Conservation (phyloP, 2,329 filamentous ascomycete genomes). For the Ophiostoma angusticollis region DNA sequence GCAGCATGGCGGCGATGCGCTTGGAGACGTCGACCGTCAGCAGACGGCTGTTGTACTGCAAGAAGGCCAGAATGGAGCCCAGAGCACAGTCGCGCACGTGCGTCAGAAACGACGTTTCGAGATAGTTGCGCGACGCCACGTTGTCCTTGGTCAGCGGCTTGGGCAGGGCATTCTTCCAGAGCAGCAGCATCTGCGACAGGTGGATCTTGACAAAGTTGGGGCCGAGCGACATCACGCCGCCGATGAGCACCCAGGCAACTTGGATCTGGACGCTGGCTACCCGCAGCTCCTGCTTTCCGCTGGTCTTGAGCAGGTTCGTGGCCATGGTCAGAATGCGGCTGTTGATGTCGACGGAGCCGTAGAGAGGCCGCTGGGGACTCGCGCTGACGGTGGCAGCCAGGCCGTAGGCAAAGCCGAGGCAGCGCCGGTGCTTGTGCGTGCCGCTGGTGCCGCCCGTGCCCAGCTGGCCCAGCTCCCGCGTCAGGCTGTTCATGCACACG, state of each 20-base stretch:
- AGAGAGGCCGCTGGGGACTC: conserved; percentile 74
- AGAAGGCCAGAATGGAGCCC: conserved; percentile 79
- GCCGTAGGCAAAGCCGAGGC: conserved; percentile 83
- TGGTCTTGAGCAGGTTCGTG: conserved; percentile 83
- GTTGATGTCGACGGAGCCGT: conserved; percentile 92
- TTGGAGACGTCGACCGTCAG: conserved; percentile 91
- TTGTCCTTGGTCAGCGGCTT: conserved; percentile 92
- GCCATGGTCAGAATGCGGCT: conserved; percentile 84
- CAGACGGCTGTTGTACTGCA: conserved; percentile 84
- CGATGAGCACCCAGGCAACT: conserved; percentile 94
- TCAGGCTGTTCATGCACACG: conserved; percentile 92
- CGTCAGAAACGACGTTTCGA: conserved; percentile 85
- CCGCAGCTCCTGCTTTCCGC: conserved; percentile 77
- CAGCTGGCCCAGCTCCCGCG: conserved; percentile 69
- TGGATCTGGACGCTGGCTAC: conserved; percentile 92
- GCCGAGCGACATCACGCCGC: conserved; percentile 88
- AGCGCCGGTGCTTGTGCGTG: conserved; percentile 40
- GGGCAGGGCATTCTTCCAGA: conserved; percentile 96
- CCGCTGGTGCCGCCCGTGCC: conserved; percentile 64
- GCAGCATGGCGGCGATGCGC: conserved; percentile 83
- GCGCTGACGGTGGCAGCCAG: conserved; percentile 84
- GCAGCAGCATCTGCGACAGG: conserved; percentile 76
- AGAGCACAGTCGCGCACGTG: conserved; percentile 92
- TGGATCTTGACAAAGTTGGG: conserved; percentile 99
- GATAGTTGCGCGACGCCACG: conserved; percentile 64